phyloP scores from a whole-genome alignment of 768 basidiomycete species.

The Pilatotrama ljubarskyi region DNA sequence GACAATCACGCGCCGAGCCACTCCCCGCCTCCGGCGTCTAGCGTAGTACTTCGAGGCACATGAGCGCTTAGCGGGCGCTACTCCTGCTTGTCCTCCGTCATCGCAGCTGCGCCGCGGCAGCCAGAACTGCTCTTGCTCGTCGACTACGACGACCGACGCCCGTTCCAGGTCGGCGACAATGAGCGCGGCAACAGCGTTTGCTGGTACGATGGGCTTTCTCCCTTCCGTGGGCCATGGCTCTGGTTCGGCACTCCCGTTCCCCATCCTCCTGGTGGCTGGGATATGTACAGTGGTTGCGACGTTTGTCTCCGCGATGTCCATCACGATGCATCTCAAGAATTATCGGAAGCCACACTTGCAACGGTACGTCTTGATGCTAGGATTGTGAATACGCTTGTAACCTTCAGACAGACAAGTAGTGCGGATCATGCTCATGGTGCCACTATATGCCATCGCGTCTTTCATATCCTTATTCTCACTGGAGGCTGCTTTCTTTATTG shows the following conservation, averaged over 20 bases:
- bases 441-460: conserved; percentile 87
- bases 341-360: conserved; percentile 82
- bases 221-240: conserved; percentile 43
- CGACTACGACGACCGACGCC: neutral
- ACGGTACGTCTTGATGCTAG: conserved; percentile 65
- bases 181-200: neutral
- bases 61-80: neutral
- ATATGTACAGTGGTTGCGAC: conserved; percentile 70
- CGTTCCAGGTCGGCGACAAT: neutral
- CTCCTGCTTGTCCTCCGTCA: neutral
- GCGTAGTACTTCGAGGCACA: neutral
- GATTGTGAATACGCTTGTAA: neutral
- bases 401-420: conserved; percentile 72
- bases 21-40: neutral
- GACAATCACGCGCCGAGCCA: neutral
- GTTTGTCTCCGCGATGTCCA: conserved; percentile 68
- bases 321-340: conserved; percentile 80
- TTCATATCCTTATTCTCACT: conserved; percentile 92
- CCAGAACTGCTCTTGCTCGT: neutral
- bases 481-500: conserved; percentile 95
- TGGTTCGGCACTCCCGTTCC: conserved; percentile 46
- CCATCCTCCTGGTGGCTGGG: conserved; percentile 62
- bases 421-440: conserved; percentile 96
- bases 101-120: neutral
- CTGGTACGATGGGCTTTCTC: neutral